These are phyloP conservation scores for Goniomonas avonlea DNA, from an alignment of 78 protist species.

Conservation along the genomic window DNA sequence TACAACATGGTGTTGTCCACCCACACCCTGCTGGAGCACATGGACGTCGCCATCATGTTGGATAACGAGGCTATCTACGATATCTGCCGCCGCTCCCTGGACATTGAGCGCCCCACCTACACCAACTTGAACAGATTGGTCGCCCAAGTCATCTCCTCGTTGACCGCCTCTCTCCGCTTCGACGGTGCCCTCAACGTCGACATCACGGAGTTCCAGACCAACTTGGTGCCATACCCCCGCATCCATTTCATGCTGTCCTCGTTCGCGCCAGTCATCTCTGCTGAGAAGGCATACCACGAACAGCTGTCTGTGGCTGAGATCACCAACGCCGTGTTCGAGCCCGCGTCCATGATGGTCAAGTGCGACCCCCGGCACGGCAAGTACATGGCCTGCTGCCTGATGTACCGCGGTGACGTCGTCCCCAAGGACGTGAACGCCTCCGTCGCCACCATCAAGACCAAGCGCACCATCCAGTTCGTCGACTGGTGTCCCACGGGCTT, in stretches of 20 bases:
- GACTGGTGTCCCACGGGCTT: slow-evolving; percentile 97
- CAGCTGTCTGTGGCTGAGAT: slow-evolving; percentile 90
- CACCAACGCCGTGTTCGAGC: slow-evolving; percentile 93
- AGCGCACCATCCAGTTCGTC: slow-evolving; percentile 92
- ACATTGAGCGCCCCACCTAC: slow-evolving; percentile 94
- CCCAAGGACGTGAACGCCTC: slow-evolving; percentile 97
- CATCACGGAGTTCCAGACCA: slow-evolving; percentile 97
- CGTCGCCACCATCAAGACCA: slow-evolving; percentile 95
- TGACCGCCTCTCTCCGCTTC: slow-evolving; percentile 97
- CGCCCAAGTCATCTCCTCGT: slow-evolving; percentile 89
- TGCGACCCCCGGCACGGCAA: slow-evolving; percentile 98
- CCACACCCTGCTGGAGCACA: slow-evolving; percentile 93
- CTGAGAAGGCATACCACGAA: slow-evolving; percentile 96
- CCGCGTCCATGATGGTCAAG: slow-evolving; percentile 92
- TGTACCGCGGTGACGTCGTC: slow-evolving; percentile 98
- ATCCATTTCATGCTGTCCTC: slow-evolving; percentile 59
- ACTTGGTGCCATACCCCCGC: slow-evolving; percentile 95
- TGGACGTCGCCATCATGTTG: slow-evolving; percentile 77
- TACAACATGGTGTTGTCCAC: slow-evolving; percentile 95
- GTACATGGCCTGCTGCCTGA: slow-evolving; percentile 97
- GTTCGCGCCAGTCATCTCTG: slow-evolving; percentile 94
- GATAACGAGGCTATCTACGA: slow-evolving; percentile 97
- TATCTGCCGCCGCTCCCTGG: slow-evolving; percentile 90
- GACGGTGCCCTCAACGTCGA: slow-evolving; percentile 97
- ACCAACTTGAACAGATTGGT: slow-evolving; percentile 95